Evolutionary conservation across 2,329 filamentous ascomycete species (phyloP).

Genomic region (Pestalotiopsis sp.): DNA sequence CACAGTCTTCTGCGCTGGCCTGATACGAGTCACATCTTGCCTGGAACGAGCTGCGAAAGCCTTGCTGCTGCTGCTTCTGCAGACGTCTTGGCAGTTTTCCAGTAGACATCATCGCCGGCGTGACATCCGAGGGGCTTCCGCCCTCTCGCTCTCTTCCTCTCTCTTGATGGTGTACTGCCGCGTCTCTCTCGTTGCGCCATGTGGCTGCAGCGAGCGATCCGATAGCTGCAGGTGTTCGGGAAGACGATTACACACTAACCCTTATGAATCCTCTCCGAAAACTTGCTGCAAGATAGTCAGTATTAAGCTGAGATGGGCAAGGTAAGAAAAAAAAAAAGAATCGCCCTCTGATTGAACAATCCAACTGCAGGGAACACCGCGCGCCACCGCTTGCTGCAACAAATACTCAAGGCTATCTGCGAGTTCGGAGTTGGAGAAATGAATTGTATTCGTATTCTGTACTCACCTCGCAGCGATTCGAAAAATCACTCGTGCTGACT

Average conservation of each 20-base stretch:
- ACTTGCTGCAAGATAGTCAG: conserved; percentile 1
- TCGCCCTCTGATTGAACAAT: conserved; percentile 7
- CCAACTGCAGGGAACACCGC: background rate
- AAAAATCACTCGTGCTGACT: background rate
- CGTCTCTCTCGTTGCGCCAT: background rate
- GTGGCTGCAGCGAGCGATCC: conserved; percentile 1
- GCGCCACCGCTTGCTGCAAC: conserved; percentile 1
- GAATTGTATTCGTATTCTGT: background rate
- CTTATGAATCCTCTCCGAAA: background rate
- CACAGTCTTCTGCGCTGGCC: background rate
- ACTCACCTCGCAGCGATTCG: background rate
- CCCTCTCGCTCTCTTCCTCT: background rate
- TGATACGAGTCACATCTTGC: background rate
- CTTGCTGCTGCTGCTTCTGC: background rate
- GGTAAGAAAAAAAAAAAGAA: too few relatives aligned
- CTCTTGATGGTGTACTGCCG: background rate
- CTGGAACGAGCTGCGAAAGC: background rate
- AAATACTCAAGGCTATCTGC: conserved; percentile 2
- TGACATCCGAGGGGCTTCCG: background rate
- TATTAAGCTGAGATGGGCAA: background rate
- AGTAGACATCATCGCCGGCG: background rate
- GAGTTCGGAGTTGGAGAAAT: background rate
- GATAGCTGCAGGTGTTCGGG: conserved; percentile 1
- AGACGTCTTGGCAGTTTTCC: background rate
- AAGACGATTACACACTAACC: conserved; percentile 10